Evolutionary conservation across 352 stramenopile genomes (phyloP), one percentile per base, ranked within the genome.

Genomic region (Pythium angustatum): DNA sequence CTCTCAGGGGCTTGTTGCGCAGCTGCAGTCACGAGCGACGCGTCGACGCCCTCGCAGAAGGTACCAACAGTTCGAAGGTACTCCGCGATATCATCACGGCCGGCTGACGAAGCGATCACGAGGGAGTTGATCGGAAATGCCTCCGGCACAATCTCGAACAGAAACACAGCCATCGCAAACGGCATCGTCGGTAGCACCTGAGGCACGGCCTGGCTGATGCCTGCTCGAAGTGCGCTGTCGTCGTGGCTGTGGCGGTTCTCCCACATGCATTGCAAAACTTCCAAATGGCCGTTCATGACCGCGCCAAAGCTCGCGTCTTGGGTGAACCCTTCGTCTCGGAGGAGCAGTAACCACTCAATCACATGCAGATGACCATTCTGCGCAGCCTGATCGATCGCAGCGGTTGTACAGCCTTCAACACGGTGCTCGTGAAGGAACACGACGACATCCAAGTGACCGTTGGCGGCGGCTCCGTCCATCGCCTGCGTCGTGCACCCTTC

Each of bases 401-500:
- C 41, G 2, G 44, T 48, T 19, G 55, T 62, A n/a, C 55, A 62
- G n/a, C 55, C 55, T 54, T 62, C 44, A 9, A 47, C 8, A 22
- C 55, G 41, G 15, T 48, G 44, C 41, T 53, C 55, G 44, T 54
- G 27, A 1, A 62, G 28, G 36, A 62, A 62, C 12, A 24, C 28
- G 30, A 62, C 55, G 19, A 62, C 28, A 19, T 58, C 45, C 34
- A 69, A 53, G 17, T 64, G n/a, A 14, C 62, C 62, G 28, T 64
- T 58, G 0, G 54, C 34, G 1, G 53, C 53, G 7, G 62, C 53
- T 21, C 24, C 62, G 27, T 68, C 62, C 52, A 68, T 63, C 33
- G 63, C 63, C 26, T 56, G 47, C 4, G 49, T 66, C 24, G 56
- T 62, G 22, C 64, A 71, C 2, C 56, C 55, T 52, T 71, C 64